Conservation (phyloP, 1,139 yeast species). For the Keqinozyma sinolaborantium region DNA sequence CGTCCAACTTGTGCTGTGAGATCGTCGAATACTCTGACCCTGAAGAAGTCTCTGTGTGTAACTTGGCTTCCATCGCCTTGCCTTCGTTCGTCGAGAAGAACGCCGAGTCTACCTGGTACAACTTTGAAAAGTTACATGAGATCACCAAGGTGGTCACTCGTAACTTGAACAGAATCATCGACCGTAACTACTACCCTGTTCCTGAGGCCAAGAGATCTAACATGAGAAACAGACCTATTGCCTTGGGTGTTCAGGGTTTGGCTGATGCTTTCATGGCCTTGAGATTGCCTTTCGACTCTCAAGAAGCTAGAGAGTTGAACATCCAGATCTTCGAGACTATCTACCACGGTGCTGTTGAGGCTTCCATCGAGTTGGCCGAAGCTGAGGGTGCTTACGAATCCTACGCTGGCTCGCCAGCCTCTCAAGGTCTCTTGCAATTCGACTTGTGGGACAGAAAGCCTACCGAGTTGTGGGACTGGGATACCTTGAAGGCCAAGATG, state of each 20-base stretch:
- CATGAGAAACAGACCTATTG: constrained; percentile 58
- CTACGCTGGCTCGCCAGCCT: constrained; percentile 57
- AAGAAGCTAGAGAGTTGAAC: constrained; percentile 52
- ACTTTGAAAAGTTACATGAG: constrained; percentile 52
- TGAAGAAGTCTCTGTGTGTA: constrained; percentile 89
- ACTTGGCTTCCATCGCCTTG: constrained; percentile 80
- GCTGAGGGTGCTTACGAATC: constrained; percentile 46
- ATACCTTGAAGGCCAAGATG: constrained; percentile 40
- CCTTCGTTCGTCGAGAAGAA: constrained; percentile 62
- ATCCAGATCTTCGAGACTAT: constrained; percentile 60
- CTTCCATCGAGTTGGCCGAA: constrained; percentile 51
- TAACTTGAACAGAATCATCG: constrained; percentile 55
- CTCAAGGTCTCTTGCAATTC: constrained; percentile 53
- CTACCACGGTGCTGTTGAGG: constrained; percentile 57
- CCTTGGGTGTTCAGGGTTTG: constrained; percentile 62
- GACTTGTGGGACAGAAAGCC: constrained; percentile 60
- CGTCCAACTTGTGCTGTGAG: constrained; percentile 88
- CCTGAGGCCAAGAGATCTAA: constrained; percentile 51
- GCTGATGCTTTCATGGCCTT: constrained; percentile 58
- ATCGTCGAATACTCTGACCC: constrained; percentile 86
- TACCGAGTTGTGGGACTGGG: constrained; percentile 59
- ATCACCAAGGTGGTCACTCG: constrained; percentile 51
- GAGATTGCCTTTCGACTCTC: constrained; percentile 56
- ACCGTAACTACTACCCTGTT: constrained; percentile 55
- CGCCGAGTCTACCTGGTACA: constrained; percentile 38